phyloP scores from a whole-genome alignment of 1,284 basidiomycete species.

The Mycosarcoma mackinlayi region DNA sequence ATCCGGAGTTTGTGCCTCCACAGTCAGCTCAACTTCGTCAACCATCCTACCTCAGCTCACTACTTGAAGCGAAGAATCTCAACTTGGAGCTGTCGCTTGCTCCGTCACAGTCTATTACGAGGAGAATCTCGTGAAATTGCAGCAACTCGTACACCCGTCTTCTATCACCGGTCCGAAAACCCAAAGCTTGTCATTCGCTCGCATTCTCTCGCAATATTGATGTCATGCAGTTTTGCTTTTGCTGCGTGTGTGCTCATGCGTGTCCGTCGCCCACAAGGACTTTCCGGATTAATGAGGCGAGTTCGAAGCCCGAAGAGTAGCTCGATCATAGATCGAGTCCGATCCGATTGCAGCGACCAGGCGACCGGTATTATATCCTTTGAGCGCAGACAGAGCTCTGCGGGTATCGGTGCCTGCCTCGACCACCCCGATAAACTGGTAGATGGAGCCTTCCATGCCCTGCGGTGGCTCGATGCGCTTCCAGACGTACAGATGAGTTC shows the following conservation, averaged over 20 bases:
- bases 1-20: background rate
- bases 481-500: conserved; percentile 1
- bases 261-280: no score
- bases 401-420: background rate
- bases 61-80: background rate
- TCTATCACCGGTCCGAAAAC: no score
- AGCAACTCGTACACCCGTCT: no score
- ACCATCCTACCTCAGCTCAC: background rate
- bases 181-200: background rate
- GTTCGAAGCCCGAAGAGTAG: no score
- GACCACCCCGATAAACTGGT: conserved; percentile 6
- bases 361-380: background rate
- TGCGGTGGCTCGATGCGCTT: background rate
- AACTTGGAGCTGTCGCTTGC: background rate
- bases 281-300: no score
- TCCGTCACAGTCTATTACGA: background rate
- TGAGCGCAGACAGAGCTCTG: no score
- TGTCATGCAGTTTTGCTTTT: no score
- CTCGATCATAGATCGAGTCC: background rate
- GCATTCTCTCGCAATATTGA: no score
- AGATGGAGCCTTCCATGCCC: background rate
- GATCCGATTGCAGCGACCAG: background rate
- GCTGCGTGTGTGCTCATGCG: no score
- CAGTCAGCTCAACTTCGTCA: background rate
- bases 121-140: background rate